Evolutionary conservation across 495 filamentous ascomycete species (phyloP).

Genomic region (Hypoxylon intermedium): DNA sequence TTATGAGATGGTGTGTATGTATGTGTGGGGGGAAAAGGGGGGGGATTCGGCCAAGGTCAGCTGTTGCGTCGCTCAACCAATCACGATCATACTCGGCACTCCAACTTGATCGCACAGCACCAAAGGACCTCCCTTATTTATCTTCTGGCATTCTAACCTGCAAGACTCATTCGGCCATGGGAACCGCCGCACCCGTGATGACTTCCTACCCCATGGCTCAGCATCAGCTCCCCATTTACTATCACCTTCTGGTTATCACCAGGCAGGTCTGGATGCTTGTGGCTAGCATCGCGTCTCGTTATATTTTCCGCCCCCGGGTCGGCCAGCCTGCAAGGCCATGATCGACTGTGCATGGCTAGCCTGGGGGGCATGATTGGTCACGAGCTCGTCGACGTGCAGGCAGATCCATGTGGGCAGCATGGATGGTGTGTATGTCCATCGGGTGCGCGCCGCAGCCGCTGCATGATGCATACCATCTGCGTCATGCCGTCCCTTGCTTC

Average conservation of each 20-base stretch:
- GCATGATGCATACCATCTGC: constrained; percentile 47
- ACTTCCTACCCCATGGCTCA: not conserved
- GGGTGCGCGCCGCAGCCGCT: constrained; percentile 41
- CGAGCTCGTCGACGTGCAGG: constrained; percentile 26
- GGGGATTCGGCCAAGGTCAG: constrained; percentile 30
- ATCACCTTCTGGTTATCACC: not conserved
- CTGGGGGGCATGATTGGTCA: constrained; percentile 34
- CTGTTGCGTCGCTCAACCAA: constrained; percentile 28
- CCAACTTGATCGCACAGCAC: constrained; percentile 32
- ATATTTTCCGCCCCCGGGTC: constrained; percentile 4
- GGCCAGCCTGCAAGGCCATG: constrained; percentile 17
- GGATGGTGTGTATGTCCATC: constrained; percentile 32
- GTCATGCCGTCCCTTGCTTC: constrained; percentile 33
- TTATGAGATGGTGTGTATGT: constrained; percentile 30
- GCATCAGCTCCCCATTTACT: not conserved
- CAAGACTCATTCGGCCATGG: constrained; percentile 4
- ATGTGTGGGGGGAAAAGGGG: constrained; percentile 15
- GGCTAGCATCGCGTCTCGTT: not conserved
- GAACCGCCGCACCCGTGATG: constrained; percentile 26
- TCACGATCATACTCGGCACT: constrained; percentile 33
- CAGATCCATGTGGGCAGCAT: constrained; percentile 37
- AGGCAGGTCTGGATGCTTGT: not conserved
- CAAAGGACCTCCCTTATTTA: constrained; percentile 17
- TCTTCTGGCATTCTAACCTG: constrained; percentile 21
- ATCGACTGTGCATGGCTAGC: constrained; percentile 34